Base-by-base conservation (phyloP, 2,329 filamentous ascomycete species). In the Dactylellina drechsleri region DNA sequence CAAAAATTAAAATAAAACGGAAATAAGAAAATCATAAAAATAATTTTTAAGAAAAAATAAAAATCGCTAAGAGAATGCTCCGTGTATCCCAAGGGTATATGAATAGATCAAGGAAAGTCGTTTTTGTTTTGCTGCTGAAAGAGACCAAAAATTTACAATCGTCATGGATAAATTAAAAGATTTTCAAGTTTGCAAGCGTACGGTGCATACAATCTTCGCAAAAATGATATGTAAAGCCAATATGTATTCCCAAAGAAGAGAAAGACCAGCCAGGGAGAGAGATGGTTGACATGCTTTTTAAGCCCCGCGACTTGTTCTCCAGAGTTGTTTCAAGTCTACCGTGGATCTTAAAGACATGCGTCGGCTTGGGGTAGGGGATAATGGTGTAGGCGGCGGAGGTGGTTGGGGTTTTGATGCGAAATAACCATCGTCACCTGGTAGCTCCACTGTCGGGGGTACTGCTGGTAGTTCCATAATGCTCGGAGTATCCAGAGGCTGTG, bases 51-150 rank as follows among this genome's bases (percentile, higher is more conserved):
- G n/a, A n/a, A 53, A 43, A 43, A 49, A 66, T 13, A 40, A 66
- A 60, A 12, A 58, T 49, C 71, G 71, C 71, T 75, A 75, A 75
- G 41, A 26, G 71, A 75, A 75, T 75, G 71, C 71, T 75, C 71
- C 71, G 59, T 75, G 64, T 75, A 75, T 75, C 71, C 71, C 71
- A 64, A 68, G 71, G 71, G 71, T 75, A 75, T 75, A 75, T 75
- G 23, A 36, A 36, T 36, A 36, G 10, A 49, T 75, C 59, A 74
- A 75, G 43, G 71, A 75, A 65, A 68, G 71, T 75, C 52, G 64
- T 28, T 54, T 65, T 58, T 40, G 54, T 67, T 41, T 31, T 73
- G 26, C 13, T 58, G 50, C n/a, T n/a, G 15, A 43, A 26, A 62
- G 47, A 64, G 43, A 61, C 16, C 16, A 15, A 23, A 47, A 59